Conservation (phyloP, 768 basidiomycete genomes). For the Xanthoconium stramineum region DNA sequence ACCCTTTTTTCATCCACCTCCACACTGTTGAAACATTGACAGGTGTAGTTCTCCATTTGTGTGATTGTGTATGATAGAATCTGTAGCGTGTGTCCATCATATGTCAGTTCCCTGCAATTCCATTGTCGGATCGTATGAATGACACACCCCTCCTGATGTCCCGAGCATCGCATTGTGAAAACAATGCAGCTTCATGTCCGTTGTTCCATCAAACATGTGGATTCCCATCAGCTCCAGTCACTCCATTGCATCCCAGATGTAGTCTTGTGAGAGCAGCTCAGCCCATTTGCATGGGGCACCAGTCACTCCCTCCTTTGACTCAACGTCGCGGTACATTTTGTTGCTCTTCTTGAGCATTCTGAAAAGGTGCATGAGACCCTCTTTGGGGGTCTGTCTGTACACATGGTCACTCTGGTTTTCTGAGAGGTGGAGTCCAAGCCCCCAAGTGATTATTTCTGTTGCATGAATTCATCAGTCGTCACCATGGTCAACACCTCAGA, state of each 20-base stretch:
- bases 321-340: background rate
- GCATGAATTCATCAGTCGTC: too few species aligned
- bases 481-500: too few species aligned
- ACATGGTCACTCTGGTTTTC: background rate
- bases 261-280: background rate
- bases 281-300: background rate
- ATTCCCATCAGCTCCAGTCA: background rate
- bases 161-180: background rate
- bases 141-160: background rate
- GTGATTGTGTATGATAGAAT: too few species aligned
- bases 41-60: too few species aligned
- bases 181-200: background rate
- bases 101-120: too few species aligned
- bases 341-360: background rate
- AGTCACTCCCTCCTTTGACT: background rate
- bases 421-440: background rate
- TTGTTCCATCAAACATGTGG: background rate
- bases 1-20: background rate
- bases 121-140: too few species aligned
- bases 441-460: too few species aligned
- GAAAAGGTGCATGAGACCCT: background rate
- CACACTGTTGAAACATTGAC: background rate
- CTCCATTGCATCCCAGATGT: background rate
- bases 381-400: background rate
- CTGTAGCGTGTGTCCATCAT: too few species aligned